Conservation (phyloP, 1,139 yeast species). For the Lodderomyces orthopsilosis region DNA sequence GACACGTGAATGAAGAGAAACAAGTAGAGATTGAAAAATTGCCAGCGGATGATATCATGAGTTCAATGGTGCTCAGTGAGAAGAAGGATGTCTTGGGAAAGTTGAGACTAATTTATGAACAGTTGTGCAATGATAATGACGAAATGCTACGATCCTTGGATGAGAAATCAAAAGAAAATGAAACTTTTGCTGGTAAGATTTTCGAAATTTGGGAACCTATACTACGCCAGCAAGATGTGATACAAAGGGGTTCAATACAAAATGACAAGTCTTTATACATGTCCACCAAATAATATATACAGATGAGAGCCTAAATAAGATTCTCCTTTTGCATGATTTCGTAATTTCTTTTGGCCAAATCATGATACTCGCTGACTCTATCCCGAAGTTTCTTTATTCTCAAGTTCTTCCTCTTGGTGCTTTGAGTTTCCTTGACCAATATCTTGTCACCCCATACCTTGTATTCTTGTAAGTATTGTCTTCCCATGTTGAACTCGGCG, state of each 20-base stretch:
- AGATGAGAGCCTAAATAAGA: slow-evolving; percentile 1
- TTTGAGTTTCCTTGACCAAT: slow-evolving; percentile 43
- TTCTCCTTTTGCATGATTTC: slow-evolving; percentile 16
- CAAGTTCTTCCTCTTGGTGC: slow-evolving; percentile 29
- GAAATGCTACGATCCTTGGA: slow-evolving; percentile 27
- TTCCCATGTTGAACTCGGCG: slow-evolving; percentile 80
- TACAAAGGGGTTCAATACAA: neutral
- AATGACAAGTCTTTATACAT: slow-evolving; percentile 1
- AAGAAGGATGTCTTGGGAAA: slow-evolving; percentile 26
- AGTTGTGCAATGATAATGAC: slow-evolving; percentile 35
- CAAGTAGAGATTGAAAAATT: slow-evolving; percentile 33
- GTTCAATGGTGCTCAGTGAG: slow-evolving; percentile 27
- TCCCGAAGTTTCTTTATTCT: slow-evolving; percentile 36
- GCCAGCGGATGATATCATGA: slow-evolving; percentile 33
- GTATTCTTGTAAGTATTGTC: slow-evolving; percentile 80
- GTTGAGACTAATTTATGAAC: slow-evolving; percentile 32
- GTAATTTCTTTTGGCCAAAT: slow-evolving; percentile 39
- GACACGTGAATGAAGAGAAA: neutral
- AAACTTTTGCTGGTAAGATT: slow-evolving; percentile 2
- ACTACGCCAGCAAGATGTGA: slow-evolving; percentile 1
- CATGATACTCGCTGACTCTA: slow-evolving; percentile 41
- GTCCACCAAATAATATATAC: slow-evolving; percentile 2
- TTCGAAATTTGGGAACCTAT: slow-evolving; percentile 3
- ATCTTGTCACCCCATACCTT: slow-evolving; percentile 71
- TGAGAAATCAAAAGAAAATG: slow-evolving; percentile 22